These are phyloP conservation scores for Tillandsia leiboldiana DNA, from an alignment of 176 grass and related monocot genomes.

Conservation along the genomic window DNA sequence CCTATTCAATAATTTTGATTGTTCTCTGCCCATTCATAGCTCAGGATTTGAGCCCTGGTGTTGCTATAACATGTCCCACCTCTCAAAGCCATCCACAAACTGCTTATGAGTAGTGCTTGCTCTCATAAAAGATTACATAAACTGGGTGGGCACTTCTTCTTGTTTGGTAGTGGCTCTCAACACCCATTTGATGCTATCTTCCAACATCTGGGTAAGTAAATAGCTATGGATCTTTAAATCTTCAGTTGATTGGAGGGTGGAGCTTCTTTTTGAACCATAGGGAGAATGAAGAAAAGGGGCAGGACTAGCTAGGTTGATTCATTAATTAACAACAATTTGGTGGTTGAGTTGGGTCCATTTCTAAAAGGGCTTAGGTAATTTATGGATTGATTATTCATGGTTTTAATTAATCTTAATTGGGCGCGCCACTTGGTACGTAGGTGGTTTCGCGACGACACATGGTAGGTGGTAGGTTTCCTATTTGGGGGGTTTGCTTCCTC, in stretches of 20 bases:
- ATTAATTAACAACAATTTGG: neutral
- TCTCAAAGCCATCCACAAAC: neutral
- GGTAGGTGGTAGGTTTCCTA: neutral
- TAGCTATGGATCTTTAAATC: neutral
- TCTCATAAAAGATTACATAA: neutral
- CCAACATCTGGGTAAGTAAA: neutral
- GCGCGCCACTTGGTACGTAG: neutral
- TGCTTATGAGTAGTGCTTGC: neutral
- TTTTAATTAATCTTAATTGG: neutral
- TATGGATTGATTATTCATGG: neutral
- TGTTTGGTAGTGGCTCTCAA: neutral
- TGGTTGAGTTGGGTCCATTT: neutral
- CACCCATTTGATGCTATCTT: neutral
- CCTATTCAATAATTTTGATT: neutral
- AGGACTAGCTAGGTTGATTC: neutral
- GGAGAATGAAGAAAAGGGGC: neutral
- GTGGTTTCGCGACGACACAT: neutral
- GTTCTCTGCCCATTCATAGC: neutral
- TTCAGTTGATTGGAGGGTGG: neutral
- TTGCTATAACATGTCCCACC: conserved; percentile 1
- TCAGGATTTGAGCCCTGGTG: neutral
- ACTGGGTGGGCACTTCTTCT: neutral
- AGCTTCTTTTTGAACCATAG: no score
- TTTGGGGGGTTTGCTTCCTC: neutral
- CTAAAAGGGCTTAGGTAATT: neutral